Evolutionary conservation across 2,329 filamentous ascomycete genomes (phyloP).

Genomic region (Uncinocarpus reesii): DNA sequence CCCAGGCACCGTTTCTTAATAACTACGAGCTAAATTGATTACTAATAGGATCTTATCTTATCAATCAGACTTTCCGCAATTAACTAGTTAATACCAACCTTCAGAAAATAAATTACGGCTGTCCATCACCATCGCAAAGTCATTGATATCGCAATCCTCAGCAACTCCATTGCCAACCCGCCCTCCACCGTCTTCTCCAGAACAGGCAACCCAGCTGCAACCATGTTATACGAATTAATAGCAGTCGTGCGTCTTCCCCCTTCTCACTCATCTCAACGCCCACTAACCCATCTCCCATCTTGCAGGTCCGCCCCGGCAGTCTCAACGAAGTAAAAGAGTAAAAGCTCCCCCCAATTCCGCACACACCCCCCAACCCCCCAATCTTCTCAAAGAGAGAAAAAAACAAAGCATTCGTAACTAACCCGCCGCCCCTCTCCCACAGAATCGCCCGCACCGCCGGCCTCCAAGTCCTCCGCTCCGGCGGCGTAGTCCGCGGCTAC

Average conservation of each 20-base stretch:
- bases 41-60: too few relatives aligned
- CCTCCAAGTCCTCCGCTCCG: conserved; percentile 66
- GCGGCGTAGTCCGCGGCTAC: conserved; percentile 83
- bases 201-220: conserved; percentile 1
- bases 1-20: too few relatives aligned
- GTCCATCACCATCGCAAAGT: not conserved
- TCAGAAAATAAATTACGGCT: conserved; percentile 4
- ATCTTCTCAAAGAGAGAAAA: too few relatives aligned
- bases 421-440: conserved; percentile 7
- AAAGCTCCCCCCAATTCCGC: conserved; percentile 21
- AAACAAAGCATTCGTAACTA: too few relatives aligned
- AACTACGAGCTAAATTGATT: too few relatives aligned
- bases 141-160: not conserved
- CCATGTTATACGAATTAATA: conserved; percentile 96
- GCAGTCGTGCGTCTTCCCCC: conserved; percentile 56
- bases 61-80: too few relatives aligned
- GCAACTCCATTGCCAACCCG: not conserved
- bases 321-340: conserved; percentile 93
- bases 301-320: conserved; percentile 81
- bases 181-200: not conserved
- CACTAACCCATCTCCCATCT: not conserved
- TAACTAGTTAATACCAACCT: too few relatives aligned
- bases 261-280: not conserved
- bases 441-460: conserved; percentile 85
- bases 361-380: not conserved